These are phyloP conservation scores for Radiomyces spectabilis DNA, from an alignment of 192 early-diverging fungal genomes.

Conservation along the genomic window DNA sequence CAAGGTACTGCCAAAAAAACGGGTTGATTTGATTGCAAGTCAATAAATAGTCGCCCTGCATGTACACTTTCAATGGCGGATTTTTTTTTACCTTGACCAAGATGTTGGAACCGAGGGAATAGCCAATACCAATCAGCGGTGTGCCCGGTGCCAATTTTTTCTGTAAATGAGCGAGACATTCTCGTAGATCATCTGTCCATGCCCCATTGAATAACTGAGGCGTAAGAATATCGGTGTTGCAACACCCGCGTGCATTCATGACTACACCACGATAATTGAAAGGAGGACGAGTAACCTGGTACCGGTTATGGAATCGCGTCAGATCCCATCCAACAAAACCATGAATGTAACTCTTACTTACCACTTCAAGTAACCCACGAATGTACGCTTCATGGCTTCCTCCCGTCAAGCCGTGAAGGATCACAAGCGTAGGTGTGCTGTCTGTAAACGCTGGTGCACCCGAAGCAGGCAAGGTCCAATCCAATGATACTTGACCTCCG, in stretches of 20 bases:
- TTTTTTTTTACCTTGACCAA: constrained; percentile 62
- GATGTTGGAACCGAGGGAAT: constrained; percentile 87
- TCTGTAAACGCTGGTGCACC: constrained; percentile 41
- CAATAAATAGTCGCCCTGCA: not conserved
- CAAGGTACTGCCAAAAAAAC: constrained; percentile 50
- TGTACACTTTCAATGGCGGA: not conserved
- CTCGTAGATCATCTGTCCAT: constrained; percentile 74
- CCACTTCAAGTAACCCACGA: constrained; percentile 53
- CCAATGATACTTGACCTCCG: constrained; percentile 81
- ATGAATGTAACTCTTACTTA: too few relatives aligned
- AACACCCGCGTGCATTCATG: constrained; percentile 88
- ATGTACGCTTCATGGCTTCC: constrained; percentile 91
- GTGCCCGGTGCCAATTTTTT: constrained; percentile 46
- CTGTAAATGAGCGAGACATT: constrained; percentile 48
- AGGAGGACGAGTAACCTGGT: constrained; percentile 37
- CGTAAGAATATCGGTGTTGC: constrained; percentile 70
- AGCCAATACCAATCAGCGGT: constrained; percentile 79
- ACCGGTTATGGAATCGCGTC: too few relatives aligned
- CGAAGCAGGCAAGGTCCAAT: constrained; percentile 69
- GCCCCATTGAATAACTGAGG: constrained; percentile 76
- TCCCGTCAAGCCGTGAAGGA: constrained; percentile 89
- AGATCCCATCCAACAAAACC: too few relatives aligned
- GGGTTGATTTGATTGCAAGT: not conserved
- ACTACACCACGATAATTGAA: constrained; percentile 72
- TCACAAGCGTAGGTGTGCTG: constrained; percentile 70